Evolutionary conservation across 139 green algal genomes (phyloP).

Genomic region (Closterium sp.): DNA sequence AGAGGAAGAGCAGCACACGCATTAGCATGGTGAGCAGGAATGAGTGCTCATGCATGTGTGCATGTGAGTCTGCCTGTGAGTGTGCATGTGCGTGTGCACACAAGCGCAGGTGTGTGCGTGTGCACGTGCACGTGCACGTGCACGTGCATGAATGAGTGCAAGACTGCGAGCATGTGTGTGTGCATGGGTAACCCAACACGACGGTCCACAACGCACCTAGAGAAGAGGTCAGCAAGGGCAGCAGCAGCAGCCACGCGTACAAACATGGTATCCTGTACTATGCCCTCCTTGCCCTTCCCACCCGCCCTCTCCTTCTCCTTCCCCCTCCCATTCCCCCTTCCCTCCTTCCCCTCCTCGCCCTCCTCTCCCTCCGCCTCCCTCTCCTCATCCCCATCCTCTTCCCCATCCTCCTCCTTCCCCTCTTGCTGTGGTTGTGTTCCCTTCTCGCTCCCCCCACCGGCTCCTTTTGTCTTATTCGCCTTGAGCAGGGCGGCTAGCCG

Average conservation of each 20-base stretch:
- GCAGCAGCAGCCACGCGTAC: not conserved
- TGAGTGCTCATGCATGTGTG: too few relatives aligned
- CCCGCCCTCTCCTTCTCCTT: not conserved
- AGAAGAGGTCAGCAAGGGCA: not conserved
- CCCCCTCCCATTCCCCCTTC: not conserved
- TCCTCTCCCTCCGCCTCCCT: not conserved
- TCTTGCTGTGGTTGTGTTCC: not conserved
- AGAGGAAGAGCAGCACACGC: not conserved
- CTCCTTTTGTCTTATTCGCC: not conserved
- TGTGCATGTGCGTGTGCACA: too few relatives aligned
- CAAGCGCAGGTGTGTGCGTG: too few relatives aligned
- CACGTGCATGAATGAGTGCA: not conserved
- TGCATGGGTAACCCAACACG: not conserved
- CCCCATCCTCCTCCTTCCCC: not conserved
- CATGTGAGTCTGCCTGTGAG: too few relatives aligned
- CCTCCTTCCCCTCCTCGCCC: not conserved
- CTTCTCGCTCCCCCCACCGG: not conserved
- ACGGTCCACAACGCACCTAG: not conserved
- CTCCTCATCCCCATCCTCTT: not conserved
- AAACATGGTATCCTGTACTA: not conserved
- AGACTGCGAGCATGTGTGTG: not conserved
- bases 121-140: not conserved
- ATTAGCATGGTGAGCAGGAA: too few relatives aligned
- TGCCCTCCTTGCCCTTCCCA: not conserved
- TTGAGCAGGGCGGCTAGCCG: not conserved